Evolutionary conservation across 2,329 filamentous ascomycete species (phyloP).

Genomic region (Penicillium sp.): DNA sequence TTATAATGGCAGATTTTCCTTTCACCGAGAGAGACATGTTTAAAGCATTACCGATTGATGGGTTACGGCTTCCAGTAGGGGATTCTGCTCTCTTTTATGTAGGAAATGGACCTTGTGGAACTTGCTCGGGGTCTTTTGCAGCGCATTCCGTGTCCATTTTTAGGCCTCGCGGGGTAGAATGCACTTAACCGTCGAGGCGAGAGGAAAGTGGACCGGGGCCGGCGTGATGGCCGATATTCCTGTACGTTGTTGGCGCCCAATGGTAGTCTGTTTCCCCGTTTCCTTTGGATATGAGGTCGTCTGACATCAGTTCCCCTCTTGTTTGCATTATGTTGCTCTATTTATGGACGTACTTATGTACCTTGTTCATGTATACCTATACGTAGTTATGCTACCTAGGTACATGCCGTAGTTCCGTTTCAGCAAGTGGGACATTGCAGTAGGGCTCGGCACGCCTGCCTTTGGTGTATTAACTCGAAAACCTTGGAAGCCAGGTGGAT

Average conservation of each 20-base stretch:
- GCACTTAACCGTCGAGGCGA: conserved; percentile 10
- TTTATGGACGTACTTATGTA: neutral
- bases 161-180: conserved; percentile 1
- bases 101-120: conserved; percentile 15
- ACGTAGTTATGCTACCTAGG: neutral
- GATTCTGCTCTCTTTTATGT: conserved; percentile 10
- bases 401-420: too few species aligned
- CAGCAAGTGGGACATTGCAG: neutral
- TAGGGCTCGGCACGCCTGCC: conserved; percentile 2
- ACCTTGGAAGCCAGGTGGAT: neutral
- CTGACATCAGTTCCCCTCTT: neutral
- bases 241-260: neutral
- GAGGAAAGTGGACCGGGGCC: conserved; percentile 13
- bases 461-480: neutral
- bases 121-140: conserved; percentile 12
- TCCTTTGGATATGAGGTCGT: neutral
- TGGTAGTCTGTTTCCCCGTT: neutral
- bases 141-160: conserved; percentile 16
- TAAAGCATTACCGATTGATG: neutral
- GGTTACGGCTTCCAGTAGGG: neutral
- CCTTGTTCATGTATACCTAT: neutral
- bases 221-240: conserved; percentile 11
- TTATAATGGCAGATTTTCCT: conserved; percentile 53
- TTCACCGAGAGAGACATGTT: conserved; percentile 42
- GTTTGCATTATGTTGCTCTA: neutral